Evolutionary conservation across 1,139 yeast genomes (phyloP), one percentile per base, ranked within the genome.

Genomic region (Diutina pseudorugosa): DNA sequence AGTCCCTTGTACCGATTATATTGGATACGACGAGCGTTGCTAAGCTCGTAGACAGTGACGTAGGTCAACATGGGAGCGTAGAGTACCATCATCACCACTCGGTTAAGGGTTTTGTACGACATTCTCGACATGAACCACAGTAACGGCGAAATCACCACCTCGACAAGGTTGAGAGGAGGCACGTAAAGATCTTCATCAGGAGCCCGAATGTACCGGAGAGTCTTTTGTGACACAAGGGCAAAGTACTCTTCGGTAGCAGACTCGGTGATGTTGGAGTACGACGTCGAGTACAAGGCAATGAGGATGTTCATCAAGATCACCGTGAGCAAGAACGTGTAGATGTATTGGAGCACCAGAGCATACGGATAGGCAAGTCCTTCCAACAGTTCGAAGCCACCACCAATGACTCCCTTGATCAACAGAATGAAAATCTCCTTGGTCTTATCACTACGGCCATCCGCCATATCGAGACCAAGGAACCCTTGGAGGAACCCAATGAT

Each of bases 101-200:
- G 71, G 57, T 77, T 79, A 51, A 83, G 48, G 2, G 59, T 57
- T 51, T 65, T 65, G 62, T 64, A 71, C 47, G 68, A 62, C 8
- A 57, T 59, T 27, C 55, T 59, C 30, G 68, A 60, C 18, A 67
- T 41, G 11, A 71, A 27, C 64, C 70, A 61, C 62, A 65, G 52
- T 2, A 72, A 53, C 8, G 78, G 77, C 42, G 60, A 53, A 12
- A 83, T 62, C 2, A 75, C 51, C 2, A 83, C 51, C 64, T 89
- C 96, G 55, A 89, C 68, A 58, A 89, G 65, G 63, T 89, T 89
- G 57, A 88, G 74, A 7, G 96, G 96, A 5, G 96, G 94, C 33
- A 88, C 91, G 63, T 82, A 89, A 49, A 88, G 86, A 61, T 85
- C 83, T 55, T 82, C 83, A 67, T 89, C 96, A 0, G 96, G 96